A percentile compares a stretch with the other conserved stretches of the same genome.
Conservation (phyloP, 352 stramenopile genomes). For the Thalassiosira sp. region DNA sequence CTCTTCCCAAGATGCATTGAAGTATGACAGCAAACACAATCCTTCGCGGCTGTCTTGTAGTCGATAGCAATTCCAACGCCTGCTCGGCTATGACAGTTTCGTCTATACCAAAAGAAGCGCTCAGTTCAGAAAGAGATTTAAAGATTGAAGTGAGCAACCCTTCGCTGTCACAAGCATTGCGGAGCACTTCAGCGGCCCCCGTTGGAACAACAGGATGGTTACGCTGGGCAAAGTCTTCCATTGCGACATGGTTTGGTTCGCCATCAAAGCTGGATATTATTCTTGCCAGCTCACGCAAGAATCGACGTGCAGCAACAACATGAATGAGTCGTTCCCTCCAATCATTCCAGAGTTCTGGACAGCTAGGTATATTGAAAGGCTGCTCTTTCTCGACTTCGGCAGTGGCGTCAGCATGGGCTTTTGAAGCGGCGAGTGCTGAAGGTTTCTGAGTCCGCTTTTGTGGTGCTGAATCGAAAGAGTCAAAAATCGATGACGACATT, state of each 20-base stretch:
- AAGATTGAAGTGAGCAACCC: conserved; percentile 54
- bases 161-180: conserved; percentile 68
- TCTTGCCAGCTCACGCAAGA: conserved; percentile 72
- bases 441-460: conserved; percentile 14
- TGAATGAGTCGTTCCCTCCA: conserved; percentile 57
- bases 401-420: not conserved
- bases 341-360: conserved; percentile 65
- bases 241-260: conserved; percentile 35
- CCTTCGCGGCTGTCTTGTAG: conserved; percentile 31
- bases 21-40: conserved; percentile 70
- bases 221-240: conserved; percentile 39
- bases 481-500: conserved; percentile 62
- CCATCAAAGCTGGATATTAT: conserved; percentile 62
- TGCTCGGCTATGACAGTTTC: conserved; percentile 55
- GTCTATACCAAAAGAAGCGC: conserved; percentile 44
- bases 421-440: not conserved
- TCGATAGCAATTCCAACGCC: conserved; percentile 55
- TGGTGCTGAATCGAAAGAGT: conserved; percentile 53
- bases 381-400: conserved; percentile 32
- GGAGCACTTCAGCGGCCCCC: conserved; percentile 64
- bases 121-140: conserved; percentile 52
- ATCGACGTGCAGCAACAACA: conserved; percentile 49
- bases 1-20: conserved; percentile 56
- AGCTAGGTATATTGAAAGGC: conserved; percentile 37
- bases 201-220: conserved; percentile 56